Evolutionary conservation across 2,329 filamentous ascomycete genomes (phyloP).

Genomic region (Calycina herbarum): DNA sequence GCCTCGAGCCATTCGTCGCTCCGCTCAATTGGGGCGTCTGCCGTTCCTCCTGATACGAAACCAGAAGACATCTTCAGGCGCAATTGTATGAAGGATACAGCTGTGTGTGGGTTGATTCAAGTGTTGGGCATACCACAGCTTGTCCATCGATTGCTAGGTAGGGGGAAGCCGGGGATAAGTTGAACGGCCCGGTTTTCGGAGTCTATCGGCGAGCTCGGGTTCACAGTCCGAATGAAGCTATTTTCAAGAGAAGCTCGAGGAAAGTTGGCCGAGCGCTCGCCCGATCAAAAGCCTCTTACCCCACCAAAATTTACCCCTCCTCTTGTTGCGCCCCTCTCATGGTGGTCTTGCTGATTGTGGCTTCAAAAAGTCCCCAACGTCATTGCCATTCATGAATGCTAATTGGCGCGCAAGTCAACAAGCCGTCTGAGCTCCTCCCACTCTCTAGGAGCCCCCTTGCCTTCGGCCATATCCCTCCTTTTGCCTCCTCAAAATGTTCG

Average conservation of each 20-base stretch:
- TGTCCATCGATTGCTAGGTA: not conserved
- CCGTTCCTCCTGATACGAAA: conserved; percentile 52
- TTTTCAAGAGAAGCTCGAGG: no score
- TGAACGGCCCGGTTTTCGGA: not conserved
- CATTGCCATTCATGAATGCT: not conserved
- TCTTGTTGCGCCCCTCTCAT: not conserved
- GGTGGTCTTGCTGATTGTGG: not conserved
- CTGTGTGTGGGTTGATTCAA: not conserved
- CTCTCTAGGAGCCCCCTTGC: conserved; percentile 10
- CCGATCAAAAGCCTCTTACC: not conserved
- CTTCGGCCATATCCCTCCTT: conserved; percentile 16
- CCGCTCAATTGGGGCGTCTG: conserved; percentile 45
- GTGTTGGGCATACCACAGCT: no score
- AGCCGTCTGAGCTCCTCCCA: not conserved
- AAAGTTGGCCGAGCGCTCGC: not conserved
- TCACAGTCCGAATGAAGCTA: no score
- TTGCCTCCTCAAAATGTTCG: conserved; percentile 2
- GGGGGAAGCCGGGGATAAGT: not conserved
- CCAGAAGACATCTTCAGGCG: conserved; percentile 44
- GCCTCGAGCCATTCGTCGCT: conserved; percentile 38
- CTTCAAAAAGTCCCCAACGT: not conserved
- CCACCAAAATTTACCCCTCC: conserved; percentile 5
- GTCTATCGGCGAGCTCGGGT: no score
- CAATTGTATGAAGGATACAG: not conserved
- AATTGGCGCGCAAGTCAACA: conserved; percentile 7